These are phyloP conservation scores for Apiospora saccharicola DNA, from an alignment of 2,329 filamentous ascomycete species.

Conservation along the genomic window DNA sequence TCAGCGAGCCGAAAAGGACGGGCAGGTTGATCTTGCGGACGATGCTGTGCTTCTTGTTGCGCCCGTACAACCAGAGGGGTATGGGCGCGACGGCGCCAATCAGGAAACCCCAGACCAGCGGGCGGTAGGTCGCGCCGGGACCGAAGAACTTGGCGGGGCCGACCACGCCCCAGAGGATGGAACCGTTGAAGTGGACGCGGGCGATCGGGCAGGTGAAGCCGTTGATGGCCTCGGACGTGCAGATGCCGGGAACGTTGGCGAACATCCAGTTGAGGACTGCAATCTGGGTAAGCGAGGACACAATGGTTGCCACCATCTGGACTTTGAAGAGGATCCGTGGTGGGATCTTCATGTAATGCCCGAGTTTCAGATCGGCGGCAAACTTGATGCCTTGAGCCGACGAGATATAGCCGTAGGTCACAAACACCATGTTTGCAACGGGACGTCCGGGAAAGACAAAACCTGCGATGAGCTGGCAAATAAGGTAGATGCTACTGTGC, in stretches of 20 bases:
- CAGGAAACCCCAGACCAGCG: constrained; percentile 82
- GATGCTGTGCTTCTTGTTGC: constrained; percentile 65
- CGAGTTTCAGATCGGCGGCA: constrained; percentile 84
- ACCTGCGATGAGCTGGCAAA: constrained; percentile 86
- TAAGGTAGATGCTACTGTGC: constrained; percentile 84
- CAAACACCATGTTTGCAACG: constrained; percentile 93
- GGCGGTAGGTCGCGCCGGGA: constrained; percentile 74
- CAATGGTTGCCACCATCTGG: constrained; percentile 76
- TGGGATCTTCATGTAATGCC: constrained; percentile 88
- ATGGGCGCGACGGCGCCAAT: constrained; percentile 79
- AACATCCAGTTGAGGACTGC: constrained; percentile 93
- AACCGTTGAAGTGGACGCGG: constrained; percentile 88
- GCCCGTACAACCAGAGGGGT: constrained; percentile 74
- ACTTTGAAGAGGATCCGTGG: constrained; percentile 81
- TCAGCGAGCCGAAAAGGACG: constrained; percentile 81
- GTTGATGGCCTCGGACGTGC: constrained; percentile 80
- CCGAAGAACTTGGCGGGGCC: constrained; percentile 86
- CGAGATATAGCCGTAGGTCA: constrained; percentile 89
- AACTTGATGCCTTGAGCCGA: constrained; percentile 91
- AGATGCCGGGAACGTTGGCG: constrained; percentile 75
- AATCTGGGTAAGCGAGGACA: constrained; percentile 84
- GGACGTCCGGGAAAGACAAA: constrained; percentile 83
- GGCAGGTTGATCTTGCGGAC: constrained; percentile 82
- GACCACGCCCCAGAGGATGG: constrained; percentile 88
- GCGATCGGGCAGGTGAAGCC: constrained; percentile 90